phyloP scores from a whole-genome alignment of 108 stramenopile species.

The Asterionellopsis glacialis region DNA sequence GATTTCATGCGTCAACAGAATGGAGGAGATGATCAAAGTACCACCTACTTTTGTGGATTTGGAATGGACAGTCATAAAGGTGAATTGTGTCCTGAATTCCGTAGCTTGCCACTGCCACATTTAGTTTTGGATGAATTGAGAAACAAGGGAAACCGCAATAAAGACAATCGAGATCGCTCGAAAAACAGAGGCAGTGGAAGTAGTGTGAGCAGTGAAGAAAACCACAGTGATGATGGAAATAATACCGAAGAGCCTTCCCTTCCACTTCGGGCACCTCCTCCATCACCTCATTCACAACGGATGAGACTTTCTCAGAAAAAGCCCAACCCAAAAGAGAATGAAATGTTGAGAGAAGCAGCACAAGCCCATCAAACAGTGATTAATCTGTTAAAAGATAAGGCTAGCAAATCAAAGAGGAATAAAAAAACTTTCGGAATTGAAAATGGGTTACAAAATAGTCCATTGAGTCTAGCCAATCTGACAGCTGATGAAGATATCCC shows the following conservation, averaged over 20 bases:
- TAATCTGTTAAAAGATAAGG: constrained; percentile 4
- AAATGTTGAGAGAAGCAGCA: constrained; percentile 1
- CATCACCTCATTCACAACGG: too few relatives aligned
- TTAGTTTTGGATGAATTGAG: constrained; percentile 8
- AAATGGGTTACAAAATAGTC: too few relatives aligned
- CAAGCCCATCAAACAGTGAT: constrained; percentile 7
- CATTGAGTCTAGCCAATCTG: neutral
- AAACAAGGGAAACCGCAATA: too few relatives aligned
- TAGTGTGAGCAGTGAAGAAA: too few relatives aligned
- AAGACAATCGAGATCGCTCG: too few relatives aligned
- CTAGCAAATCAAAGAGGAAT: neutral
- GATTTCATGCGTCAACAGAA: neutral
- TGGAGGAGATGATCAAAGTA: neutral
- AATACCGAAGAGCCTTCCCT: neutral
- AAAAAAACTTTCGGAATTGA: too few relatives aligned
- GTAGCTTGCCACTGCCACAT: neutral
- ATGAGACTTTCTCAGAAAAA: neutral
- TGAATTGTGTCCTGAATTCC: neutral
- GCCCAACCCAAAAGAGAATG: neutral
- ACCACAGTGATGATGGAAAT: too few relatives aligned
- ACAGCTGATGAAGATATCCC: constrained; percentile 8
- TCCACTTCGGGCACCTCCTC: neutral
- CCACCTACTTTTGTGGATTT: constrained; percentile 6
- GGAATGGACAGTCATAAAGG: neutral
- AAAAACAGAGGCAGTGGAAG: too few relatives aligned